A percentile compares a stretch with the other conserved stretches of the same genome.
Conservation (phyloP, 2,329 filamentous ascomycete species). For the Curvularia spicifera region DNA sequence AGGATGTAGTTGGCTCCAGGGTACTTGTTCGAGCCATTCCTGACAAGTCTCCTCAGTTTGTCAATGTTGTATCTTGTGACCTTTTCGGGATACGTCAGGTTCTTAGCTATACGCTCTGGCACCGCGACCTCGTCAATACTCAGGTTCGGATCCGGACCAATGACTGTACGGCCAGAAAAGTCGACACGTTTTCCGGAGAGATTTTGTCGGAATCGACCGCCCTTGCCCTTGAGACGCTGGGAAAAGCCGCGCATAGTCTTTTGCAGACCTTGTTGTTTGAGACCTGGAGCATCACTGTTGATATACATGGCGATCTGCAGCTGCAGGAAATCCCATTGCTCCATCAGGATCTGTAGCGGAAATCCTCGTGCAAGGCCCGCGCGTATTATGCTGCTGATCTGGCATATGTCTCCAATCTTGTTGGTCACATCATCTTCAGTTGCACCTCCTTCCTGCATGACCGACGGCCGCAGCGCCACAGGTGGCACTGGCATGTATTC, state of each 20-base stretch:
- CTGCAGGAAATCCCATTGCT: constrained; percentile 97
- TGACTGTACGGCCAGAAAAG: constrained; percentile 96
- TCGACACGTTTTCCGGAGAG: constrained; percentile 98
- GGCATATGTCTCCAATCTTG: constrained; percentile 95
- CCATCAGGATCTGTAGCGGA: constrained; percentile 87
- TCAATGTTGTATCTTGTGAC: constrained; percentile 85
- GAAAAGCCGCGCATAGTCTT: constrained; percentile 94
- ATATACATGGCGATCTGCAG: constrained; percentile 97
- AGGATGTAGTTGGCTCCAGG: constrained; percentile 86
- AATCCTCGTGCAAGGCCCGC: constrained; percentile 83
- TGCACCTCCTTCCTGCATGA: constrained; percentile 88
- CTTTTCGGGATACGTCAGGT: constrained; percentile 91
- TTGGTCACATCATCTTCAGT: constrained; percentile 97
- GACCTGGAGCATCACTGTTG: constrained; percentile 91
- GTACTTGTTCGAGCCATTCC: constrained; percentile 78
- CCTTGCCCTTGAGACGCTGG: constrained; percentile 94
- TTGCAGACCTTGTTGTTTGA: constrained; percentile 85
- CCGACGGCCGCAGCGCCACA: constrained; percentile 91
- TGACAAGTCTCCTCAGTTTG: constrained; percentile 76
- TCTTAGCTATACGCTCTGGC: constrained; percentile 89
- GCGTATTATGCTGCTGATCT: constrained; percentile 86
- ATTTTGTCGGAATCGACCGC: constrained; percentile 95
- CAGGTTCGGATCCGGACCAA: constrained; percentile 94
- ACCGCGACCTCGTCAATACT: constrained; percentile 93
- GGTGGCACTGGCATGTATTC: constrained; percentile 93